Percentiles rank a stretch among this genome's conserved stretches.
Evolutionary conservation across 2,329 filamentous ascomycete genomes (phyloP).

Genomic region (Incumbomyces lentus): DNA sequence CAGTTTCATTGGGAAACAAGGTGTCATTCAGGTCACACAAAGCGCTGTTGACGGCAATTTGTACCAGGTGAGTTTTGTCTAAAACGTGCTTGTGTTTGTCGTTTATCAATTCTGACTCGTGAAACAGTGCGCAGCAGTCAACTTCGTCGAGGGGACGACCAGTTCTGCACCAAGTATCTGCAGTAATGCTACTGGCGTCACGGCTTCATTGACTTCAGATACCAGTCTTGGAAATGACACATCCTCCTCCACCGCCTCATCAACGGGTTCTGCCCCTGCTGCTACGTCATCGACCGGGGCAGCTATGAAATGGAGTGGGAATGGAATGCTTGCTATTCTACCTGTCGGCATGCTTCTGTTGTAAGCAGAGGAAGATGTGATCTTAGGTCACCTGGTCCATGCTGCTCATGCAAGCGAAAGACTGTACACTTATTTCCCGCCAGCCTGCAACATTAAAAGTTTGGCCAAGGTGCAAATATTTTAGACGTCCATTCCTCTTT

Average conservation of each 20-base stretch:
- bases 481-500: too few relatives aligned
- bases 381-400: too few relatives aligned
- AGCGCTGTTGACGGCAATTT: constrained; percentile 12
- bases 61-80: constrained; percentile 13
- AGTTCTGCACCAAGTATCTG: constrained; percentile 35
- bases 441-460: too few relatives aligned
- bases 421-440: too few relatives aligned
- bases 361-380: background rate
- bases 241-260: constrained; percentile 5
- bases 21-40: constrained; percentile 14
- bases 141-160: constrained; percentile 15
- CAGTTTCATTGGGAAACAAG: constrained; percentile 19
- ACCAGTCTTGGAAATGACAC: constrained; percentile 10
- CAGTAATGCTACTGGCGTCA: constrained; percentile 48
- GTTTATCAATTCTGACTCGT: background rate
- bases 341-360: background rate
- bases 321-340: background rate
- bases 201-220: constrained; percentile 24
- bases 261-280: constrained; percentile 2
- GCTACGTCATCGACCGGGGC: background rate
- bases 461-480: too few relatives aligned
- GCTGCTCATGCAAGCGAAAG: too few relatives aligned
- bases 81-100: too few relatives aligned
- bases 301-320: background rate
- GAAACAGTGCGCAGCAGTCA: constrained; percentile 17